phyloP scores from a whole-genome alignment of 495 filamentous ascomycete species.

The Lasiosphaeria ovina region DNA sequence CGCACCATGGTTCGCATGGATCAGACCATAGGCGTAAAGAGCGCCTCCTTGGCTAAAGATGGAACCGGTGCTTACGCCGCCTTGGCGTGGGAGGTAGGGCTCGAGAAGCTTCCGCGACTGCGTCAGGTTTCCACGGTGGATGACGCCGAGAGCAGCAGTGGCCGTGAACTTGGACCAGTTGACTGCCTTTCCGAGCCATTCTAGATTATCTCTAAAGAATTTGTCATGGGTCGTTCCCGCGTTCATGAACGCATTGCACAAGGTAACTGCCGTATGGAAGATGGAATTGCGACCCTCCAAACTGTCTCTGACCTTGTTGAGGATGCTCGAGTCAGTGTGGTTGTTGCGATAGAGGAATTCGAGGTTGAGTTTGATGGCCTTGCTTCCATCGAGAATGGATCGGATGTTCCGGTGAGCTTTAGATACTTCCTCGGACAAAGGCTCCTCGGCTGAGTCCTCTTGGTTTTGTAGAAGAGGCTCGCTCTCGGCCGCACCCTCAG shows the following conservation, averaged over 20 bases:
- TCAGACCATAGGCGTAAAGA: conserved; percentile 91
- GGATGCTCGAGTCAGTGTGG: conserved; percentile 73
- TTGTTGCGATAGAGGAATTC: conserved; percentile 97
- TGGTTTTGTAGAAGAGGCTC: conserved; percentile 43
- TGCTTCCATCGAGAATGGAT: conserved; percentile 83
- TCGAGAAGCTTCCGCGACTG: conserved; percentile 92
- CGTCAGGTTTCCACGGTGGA: conserved; percentile 89
- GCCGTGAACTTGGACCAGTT: conserved; percentile 99
- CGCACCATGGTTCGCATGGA: conserved; percentile 96
- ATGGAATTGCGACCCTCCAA: conserved; percentile 95
- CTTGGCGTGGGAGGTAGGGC: conserved; percentile 84
- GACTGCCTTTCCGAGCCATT: conserved; percentile 97
- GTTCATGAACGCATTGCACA: conserved; percentile 99
- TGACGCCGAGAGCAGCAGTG: conserved; percentile 93
- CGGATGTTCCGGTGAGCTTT: conserved; percentile 76
- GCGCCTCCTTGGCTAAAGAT: conserved; percentile 95
- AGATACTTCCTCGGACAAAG: conserved; percentile 46
- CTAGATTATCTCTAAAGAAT: conserved; percentile 95
- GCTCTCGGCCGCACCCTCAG: conserved; percentile 48
- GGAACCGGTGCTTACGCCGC: conserved; percentile 67
- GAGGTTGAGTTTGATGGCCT: conserved; percentile 86
- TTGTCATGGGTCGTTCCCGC: conserved; percentile 97
- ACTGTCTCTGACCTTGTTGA: conserved; percentile 95
- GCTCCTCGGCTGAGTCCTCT: conserved; percentile 37
- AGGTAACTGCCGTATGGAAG: conserved; percentile 94